A percentile compares a stretch with the other conserved stretches of the same genome.
These are phyloP conservation scores for Schwanniomyces polymorphus DNA, from an alignment of 805 yeast species.

Conservation along the genomic window DNA sequence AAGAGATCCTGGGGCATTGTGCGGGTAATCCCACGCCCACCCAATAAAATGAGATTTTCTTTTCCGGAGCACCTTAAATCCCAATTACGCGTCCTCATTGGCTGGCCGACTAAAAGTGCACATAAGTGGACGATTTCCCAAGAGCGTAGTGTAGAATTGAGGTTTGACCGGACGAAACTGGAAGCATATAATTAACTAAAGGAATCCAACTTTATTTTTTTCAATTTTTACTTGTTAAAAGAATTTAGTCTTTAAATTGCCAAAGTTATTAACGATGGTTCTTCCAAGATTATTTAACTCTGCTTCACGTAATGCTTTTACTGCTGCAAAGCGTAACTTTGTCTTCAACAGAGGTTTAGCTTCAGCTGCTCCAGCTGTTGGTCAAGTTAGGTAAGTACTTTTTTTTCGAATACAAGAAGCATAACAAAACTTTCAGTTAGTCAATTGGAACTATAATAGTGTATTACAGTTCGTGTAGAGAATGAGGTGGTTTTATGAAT, in stretches of 20 bases:
- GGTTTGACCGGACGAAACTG: conserved; percentile 2
- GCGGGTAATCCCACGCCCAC: conserved; percentile 12
- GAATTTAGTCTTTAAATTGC: conserved; percentile 17
- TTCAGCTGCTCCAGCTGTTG: conserved; percentile 70
- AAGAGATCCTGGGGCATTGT: not conserved
- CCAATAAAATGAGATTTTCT: conserved; percentile 24
- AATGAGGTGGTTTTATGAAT: not conserved
- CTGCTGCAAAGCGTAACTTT: conserved; percentile 82
- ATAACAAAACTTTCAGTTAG: not conserved
- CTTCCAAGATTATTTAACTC: conserved; percentile 53
- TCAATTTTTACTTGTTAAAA: conserved; percentile 1
- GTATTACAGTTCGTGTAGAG: not conserved
- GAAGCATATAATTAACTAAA: conserved; percentile 3
- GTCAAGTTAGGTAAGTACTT: conserved; percentile 82
- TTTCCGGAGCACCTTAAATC: conserved; percentile 12
- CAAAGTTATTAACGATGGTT: conserved; percentile 46
- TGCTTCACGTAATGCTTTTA: conserved; percentile 80
- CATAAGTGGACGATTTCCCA: conserved; percentile 2
- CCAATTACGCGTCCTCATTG: conserved; percentile 22
- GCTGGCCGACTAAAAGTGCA: conserved; percentile 7
- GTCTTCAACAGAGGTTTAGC: conserved; percentile 77
- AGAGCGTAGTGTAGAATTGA: not conserved
- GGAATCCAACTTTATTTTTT: conserved; percentile 2
- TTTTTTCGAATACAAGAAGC: not conserved
- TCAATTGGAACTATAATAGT: not conserved